Evolutionary conservation across 2,329 filamentous ascomycete genomes (phyloP), one percentile per base, ranked within the genome.

Genomic region (Karstenula rhodostoma): DNA sequence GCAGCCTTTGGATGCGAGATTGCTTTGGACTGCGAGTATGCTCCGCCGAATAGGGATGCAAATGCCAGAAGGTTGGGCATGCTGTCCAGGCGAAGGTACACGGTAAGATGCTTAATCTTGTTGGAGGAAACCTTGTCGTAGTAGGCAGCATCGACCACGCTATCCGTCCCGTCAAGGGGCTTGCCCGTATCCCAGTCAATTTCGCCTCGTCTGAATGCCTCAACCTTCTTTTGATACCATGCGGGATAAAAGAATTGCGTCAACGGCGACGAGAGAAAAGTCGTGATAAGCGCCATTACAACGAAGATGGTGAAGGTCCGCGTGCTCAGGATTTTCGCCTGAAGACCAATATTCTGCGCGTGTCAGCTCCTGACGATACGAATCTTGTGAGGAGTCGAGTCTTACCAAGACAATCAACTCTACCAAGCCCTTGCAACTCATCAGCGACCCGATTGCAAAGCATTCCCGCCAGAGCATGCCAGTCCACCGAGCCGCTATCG

Each of bases 371-470:
- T 43, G 17, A 6, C 23, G 70, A 13, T 27, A 35, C 8, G 44
- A 5, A 48, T 10, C 2, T 19, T n/a, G 13, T 15, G 15, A 13
- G n/a, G 22, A n/a, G 15, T 13, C 88, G 22, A n/a, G 15, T 13
- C 88, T 79, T 83, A 94, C 92, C 77, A 96, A 77, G n/a, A 97
- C 94, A 75, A 98, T 97, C 55, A 98, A 82, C 77, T 97, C 94
- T 0, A 97, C 94, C 10, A 98, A 83, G 70, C 94, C 94, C 78
- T 98, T 98, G 78, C 94, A 98, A 79, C 92, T 96, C 94, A 98
- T 98, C 70, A 97, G 80, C 17, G 90, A 88, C 15, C 94, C 94
- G 67, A 98, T 95, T 1, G 92, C 88, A 33, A 96, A 86, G 59
- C 91, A 94, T 76, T 98, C 94, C 60, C 94, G 87, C 94, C 94